These are phyloP conservation scores for Talaromyces sp. DNA, from an alignment of 2,329 filamentous ascomycete genomes.

Conservation along the genomic window DNA sequence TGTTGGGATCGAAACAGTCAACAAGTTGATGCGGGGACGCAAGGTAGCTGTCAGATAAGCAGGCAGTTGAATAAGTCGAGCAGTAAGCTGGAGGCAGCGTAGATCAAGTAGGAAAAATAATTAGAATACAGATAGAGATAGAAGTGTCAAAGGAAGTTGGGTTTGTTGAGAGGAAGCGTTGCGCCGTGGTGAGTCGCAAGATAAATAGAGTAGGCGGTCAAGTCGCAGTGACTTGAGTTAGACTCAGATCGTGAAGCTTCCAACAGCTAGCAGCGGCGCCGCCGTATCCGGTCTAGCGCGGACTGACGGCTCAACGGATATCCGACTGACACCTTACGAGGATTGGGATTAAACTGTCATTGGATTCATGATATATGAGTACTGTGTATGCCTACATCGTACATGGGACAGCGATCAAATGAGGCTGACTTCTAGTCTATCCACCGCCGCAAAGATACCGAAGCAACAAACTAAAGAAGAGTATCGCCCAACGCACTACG, in stretches of 20 bases:
- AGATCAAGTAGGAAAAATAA: background rate
- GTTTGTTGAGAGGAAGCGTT: background rate
- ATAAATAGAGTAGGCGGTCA: constrained; percentile 9
- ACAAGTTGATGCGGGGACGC: constrained; percentile 16
- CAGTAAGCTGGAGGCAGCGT: background rate
- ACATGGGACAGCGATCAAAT: background rate
- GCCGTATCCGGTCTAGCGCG: constrained; percentile 9
- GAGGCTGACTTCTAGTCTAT: background rate
- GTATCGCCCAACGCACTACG: constrained; percentile 91
- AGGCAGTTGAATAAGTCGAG: background rate
- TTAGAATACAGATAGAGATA: background rate
- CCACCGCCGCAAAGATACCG: background rate
- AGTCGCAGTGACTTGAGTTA: background rate
- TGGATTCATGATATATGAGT: background rate
- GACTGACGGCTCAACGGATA: background rate
- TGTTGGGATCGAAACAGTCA: constrained; percentile 2
- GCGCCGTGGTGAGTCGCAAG: constrained; percentile 11
- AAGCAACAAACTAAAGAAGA: constrained; percentile 59
- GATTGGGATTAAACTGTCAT: background rate
- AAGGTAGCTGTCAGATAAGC: constrained; percentile 3
- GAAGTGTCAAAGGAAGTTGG: background rate
- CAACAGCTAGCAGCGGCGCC: background rate
- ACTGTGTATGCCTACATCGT: background rate
- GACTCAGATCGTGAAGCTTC: constrained; percentile 6
- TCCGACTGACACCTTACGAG: background rate